Conservation (phyloP, 1,139 yeast species). For the Geotrichum restrictum region DNA sequence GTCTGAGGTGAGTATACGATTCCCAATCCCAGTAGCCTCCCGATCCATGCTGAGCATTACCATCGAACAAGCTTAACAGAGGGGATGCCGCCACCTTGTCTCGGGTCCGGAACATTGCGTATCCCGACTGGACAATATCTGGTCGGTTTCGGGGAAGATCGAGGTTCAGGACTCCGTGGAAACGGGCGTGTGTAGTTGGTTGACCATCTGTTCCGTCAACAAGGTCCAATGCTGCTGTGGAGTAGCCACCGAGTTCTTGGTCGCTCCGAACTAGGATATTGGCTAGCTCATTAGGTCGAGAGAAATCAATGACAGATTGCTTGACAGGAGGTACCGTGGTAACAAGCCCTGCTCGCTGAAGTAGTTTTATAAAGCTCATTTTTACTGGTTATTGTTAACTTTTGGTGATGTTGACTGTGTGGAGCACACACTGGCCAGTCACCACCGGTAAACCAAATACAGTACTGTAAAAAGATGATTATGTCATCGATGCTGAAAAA, state of each 20-base stretch:
- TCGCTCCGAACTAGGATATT: slow-evolving; percentile 62
- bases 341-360: slow-evolving; percentile 17
- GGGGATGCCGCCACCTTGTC: slow-evolving; percentile 42
- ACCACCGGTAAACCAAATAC: too few species aligned
- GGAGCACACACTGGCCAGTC: too few species aligned
- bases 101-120: slow-evolving; percentile 80
- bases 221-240: slow-evolving; percentile 56
- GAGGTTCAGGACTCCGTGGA: slow-evolving; percentile 67
- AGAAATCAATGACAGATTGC: slow-evolving; percentile 53
- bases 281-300: slow-evolving; percentile 44
- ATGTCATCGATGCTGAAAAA: too few species aligned
- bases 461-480: too few species aligned
- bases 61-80: slow-evolving; percentile 32
- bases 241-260: slow-evolving; percentile 72
- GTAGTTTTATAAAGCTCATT: slow-evolving; percentile 21
- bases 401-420: too few species aligned
- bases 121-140: slow-evolving; percentile 68
- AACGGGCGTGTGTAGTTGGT: slow-evolving; percentile 36
- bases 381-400: neutral
- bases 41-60: slow-evolving; percentile 27
- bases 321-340: slow-evolving; percentile 23
- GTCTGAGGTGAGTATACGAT: slow-evolving; percentile 52
- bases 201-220: slow-evolving; percentile 27
- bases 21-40: slow-evolving; percentile 57
- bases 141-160: slow-evolving; percentile 71